Evolutionary conservation across 1,284 basidiomycete genomes (phyloP).

Genomic region (Cronartium ribicola): DNA sequence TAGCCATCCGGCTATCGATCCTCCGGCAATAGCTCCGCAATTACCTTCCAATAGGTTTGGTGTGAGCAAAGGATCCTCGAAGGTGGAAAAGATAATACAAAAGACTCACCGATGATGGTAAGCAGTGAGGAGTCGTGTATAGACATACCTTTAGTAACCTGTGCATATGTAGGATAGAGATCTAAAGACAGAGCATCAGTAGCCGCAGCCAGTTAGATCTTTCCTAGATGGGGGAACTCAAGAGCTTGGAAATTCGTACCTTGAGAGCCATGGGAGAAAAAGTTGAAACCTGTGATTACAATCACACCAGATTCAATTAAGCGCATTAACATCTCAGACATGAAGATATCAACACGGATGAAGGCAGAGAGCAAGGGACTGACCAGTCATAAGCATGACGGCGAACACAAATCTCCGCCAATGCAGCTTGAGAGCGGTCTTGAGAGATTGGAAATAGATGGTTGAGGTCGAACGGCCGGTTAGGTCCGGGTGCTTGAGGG

Average conservation of each 20-base stretch:
- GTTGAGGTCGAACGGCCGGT: conserved; percentile 19
- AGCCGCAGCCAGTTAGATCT: too few species aligned
- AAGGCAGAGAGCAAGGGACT: conserved; percentile 1
- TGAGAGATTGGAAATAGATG: conserved; percentile 48
- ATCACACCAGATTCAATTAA: conserved; percentile 42
- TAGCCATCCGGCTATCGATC: conserved; percentile 67
- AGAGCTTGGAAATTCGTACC: conserved; percentile 43
- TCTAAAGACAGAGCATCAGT: conserved; percentile 23
- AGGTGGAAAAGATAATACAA: not conserved
- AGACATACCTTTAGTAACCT: conserved; percentile 49
- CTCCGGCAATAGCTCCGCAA: conserved; percentile 58
- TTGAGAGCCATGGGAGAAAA: conserved; percentile 81
- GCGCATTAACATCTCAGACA: not conserved
- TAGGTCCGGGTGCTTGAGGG: conserved; percentile 54
- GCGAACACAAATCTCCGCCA: conserved; percentile 84
- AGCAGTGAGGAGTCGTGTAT: conserved; percentile 16
- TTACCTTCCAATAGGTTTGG: conserved; percentile 46
- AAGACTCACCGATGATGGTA: conserved; percentile 24
- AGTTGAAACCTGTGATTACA: conserved; percentile 69
- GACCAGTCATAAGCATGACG: conserved; percentile 55
- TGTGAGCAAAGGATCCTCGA: conserved; percentile 4
- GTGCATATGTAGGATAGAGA: conserved; percentile 66
- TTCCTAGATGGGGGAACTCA: too few species aligned
- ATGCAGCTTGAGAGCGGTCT: conserved; percentile 67
- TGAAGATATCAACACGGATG: not conserved